phyloP scores from a whole-genome alignment of 805 yeast genomes.

The Saccharomycopsis lassenensis region DNA sequence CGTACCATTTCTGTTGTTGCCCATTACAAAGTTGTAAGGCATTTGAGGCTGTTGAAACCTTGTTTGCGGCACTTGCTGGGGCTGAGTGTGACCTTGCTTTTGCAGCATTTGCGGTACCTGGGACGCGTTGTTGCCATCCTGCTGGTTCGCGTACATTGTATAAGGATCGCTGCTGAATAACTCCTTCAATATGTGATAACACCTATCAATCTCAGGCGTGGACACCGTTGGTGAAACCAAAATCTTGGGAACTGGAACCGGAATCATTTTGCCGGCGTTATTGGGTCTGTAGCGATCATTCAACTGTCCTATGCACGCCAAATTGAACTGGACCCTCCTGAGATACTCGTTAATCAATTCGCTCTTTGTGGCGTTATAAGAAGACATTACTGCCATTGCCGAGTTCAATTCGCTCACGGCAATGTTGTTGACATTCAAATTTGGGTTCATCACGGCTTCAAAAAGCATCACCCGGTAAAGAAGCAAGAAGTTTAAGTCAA shows the following conservation, averaged over 20 bases:
- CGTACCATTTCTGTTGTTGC: slow-evolving; percentile 11
- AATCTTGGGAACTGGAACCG: slow-evolving; percentile 12
- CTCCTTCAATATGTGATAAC: slow-evolving; percentile 10
- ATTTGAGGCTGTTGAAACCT: too few species aligned
- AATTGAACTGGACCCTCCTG: slow-evolving; percentile 14
- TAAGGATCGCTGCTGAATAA: slow-evolving; percentile 16
- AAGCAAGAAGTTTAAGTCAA: slow-evolving; percentile 15
- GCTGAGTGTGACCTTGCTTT: too few species aligned
- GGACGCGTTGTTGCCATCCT: too few species aligned
- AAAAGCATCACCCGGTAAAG: slow-evolving; percentile 12
- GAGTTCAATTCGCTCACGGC: slow-evolving; percentile 7
- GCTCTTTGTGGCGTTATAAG: slow-evolving; percentile 6
- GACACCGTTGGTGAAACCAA: slow-evolving; percentile 16
- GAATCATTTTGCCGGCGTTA: slow-evolving; percentile 2
- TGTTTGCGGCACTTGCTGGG: too few species aligned
- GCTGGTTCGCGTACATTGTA: too few species aligned
- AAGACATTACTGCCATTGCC: slow-evolving; percentile 3
- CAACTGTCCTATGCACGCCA: slow-evolving; percentile 16
- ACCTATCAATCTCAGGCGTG: slow-evolving; percentile 7
- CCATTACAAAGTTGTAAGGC: too few species aligned
- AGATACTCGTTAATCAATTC: slow-evolving; percentile 13
- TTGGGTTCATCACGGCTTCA: slow-evolving; percentile 11
- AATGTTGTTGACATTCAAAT: slow-evolving; percentile 11
- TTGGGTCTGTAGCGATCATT: slow-evolving; percentile 14
- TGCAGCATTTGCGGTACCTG: too few species aligned